Percentiles rank a stretch among this genome's conserved stretches.
phyloP scores from a whole-genome alignment of 2,329 filamentous ascomycete genomes.

The Ophiostoma fasciatum region DNA sequence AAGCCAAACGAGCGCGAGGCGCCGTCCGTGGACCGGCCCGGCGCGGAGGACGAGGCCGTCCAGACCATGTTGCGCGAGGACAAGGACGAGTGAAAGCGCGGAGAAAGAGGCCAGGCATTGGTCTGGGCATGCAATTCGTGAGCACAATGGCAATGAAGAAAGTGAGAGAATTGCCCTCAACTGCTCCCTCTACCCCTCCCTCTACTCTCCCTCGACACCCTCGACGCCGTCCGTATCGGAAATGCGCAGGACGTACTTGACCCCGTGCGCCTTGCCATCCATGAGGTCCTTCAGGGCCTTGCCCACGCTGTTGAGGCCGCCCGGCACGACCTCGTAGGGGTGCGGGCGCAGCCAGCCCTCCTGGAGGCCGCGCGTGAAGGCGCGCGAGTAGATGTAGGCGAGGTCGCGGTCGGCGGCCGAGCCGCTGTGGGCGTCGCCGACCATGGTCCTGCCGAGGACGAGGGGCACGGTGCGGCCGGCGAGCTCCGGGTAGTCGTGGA shows the following conservation, averaged over 20 bases:
- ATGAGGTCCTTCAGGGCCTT: slow-evolving; percentile 38
- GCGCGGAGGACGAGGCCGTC: slow-evolving; percentile 16
- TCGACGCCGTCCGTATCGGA: slow-evolving; percentile 16
- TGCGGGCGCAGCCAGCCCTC: slow-evolving; percentile 36
- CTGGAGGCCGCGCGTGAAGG: slow-evolving; percentile 24
- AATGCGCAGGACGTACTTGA: slow-evolving; percentile 46
- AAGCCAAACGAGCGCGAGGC: slow-evolving; percentile 27
- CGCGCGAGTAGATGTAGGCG: slow-evolving; percentile 22
- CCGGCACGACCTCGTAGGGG: slow-evolving; percentile 34
- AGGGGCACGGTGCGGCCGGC: slow-evolving; percentile 12
- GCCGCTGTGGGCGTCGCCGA: slow-evolving; percentile 13
- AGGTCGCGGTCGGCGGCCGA: slow-evolving; percentile 17
- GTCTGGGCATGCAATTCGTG: no score
- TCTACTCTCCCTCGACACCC: not conserved
- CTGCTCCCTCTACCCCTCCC: no score
- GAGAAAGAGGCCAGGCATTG: no score
- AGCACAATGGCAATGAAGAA: no score
- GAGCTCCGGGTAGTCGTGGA: slow-evolving; percentile 11
- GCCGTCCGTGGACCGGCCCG: slow-evolving; percentile 26
- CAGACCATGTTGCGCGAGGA: slow-evolving; percentile 12
- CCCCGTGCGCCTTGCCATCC: slow-evolving; percentile 43
- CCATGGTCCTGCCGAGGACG: slow-evolving; percentile 8
- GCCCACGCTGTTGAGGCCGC: slow-evolving; percentile 39
- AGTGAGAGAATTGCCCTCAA: no score
- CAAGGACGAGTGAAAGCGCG: not conserved